Conservation (phyloP, 208 protist species). For the Crithidia expoeki region DNA sequence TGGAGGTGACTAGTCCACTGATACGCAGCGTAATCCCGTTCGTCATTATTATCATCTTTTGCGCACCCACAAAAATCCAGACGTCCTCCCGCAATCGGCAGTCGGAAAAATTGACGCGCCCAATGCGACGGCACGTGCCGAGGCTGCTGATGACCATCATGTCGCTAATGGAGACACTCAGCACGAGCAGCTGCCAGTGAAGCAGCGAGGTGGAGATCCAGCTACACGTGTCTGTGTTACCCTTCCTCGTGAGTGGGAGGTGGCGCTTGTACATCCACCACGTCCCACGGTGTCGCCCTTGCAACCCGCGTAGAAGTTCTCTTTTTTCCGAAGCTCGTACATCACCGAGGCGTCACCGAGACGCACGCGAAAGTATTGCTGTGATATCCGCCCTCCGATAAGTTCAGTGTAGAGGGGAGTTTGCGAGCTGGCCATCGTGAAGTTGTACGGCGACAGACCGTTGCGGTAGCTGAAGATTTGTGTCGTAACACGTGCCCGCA, state of each 20-base stretch:
- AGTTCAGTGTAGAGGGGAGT: constrained; percentile 1
- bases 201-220: background rate
- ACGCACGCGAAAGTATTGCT: background rate
- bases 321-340: constrained; percentile 2
- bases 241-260: constrained; percentile 4
- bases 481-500: background rate
- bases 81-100: too few relatives aligned
- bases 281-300: background rate
- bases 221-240: background rate
- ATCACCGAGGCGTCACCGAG: constrained; percentile 5
- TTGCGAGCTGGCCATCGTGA: background rate
- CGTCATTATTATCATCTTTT: too few relatives aligned
- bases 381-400: background rate
- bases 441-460: background rate
- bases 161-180: background rate
- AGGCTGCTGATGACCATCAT: background rate
- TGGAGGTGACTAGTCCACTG: too few relatives aligned
- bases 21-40: too few relatives aligned
- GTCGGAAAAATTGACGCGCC: too few relatives aligned
- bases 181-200: background rate
- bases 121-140: background rate
- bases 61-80: too few relatives aligned
- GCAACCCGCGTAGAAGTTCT: background rate
- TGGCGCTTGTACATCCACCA: constrained; percentile 8
- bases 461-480: constrained; percentile 6